A percentile compares a stretch with the other conserved stretches of the same genome.
phyloP scores from a whole-genome alignment of 2,329 filamentous ascomycete species.

The Arthrobotrys iridis region DNA sequence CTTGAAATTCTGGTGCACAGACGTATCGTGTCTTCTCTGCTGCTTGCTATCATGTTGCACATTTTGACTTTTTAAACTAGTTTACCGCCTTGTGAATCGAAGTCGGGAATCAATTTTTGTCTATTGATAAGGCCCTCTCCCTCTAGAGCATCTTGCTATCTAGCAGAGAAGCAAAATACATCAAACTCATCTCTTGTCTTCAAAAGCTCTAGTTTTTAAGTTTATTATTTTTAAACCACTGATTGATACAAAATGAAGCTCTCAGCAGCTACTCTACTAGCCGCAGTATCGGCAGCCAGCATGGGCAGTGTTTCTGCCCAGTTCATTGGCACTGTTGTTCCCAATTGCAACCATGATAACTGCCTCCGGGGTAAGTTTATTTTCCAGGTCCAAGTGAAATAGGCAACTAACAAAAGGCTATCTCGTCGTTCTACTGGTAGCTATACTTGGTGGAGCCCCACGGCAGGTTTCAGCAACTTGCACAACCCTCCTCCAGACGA shows the following conservation, averaged over 20 bases:
- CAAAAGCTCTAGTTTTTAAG: background rate
- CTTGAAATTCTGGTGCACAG: background rate
- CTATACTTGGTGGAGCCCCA: background rate
- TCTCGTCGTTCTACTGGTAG: background rate
- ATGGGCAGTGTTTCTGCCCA: background rate
- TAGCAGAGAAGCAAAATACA: background rate
- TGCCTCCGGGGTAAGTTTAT: slow-evolving; percentile 2
- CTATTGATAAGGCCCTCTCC: background rate
- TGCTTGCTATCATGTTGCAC: background rate
- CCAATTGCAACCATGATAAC: background rate
- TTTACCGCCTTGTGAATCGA: background rate
- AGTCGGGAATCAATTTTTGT: background rate
- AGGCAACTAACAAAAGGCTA: background rate
- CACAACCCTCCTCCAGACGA: background rate
- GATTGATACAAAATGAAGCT: slow-evolving; percentile 7
- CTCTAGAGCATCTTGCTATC: background rate
- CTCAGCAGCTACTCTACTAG: background rate
- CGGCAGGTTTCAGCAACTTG: background rate
- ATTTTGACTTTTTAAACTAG: background rate
- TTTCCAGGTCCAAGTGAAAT: background rate
- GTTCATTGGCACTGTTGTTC: background rate
- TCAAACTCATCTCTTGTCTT: background rate
- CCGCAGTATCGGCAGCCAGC: background rate
- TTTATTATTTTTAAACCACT: background rate
- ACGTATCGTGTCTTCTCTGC: background rate